phyloP scores from a whole-genome alignment of 495 filamentous ascomycete genomes.

The Pyrenula massariospora region DNA sequence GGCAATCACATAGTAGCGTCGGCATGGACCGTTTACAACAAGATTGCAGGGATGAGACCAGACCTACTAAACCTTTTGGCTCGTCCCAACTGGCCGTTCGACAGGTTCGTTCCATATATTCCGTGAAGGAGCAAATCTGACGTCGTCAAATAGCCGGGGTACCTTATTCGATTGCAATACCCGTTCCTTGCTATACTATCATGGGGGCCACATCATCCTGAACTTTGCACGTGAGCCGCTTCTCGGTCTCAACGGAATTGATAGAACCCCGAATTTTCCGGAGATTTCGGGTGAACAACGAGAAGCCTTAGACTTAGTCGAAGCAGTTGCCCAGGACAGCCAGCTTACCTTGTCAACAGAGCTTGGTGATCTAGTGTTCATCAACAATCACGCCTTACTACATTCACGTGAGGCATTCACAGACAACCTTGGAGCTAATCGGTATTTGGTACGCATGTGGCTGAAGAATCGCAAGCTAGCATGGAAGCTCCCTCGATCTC shows the following conservation, averaged over 20 bases:
- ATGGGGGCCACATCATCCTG: not conserved
- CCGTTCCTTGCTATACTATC: not conserved
- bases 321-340: not conserved
- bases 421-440: not conserved
- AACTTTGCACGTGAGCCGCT: not conserved
- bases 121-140: not conserved
- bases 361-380: not conserved
- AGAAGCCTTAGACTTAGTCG: not conserved
- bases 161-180: not conserved
- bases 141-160: not conserved
- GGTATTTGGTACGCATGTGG: conserved; percentile 31
- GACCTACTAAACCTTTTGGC: not conserved
- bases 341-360: not conserved
- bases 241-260: not conserved
- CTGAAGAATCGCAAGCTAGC: conserved; percentile 21
- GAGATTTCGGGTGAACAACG: not conserved
- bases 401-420: not conserved
- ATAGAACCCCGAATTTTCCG: not conserved
- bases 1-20: conserved; percentile 7
- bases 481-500: conserved; percentile 19
- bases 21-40: conserved; percentile 11
- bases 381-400: not conserved
- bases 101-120: not conserved
- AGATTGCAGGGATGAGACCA: conserved; percentile 17
- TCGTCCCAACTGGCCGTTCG: not conserved